Base-by-base conservation (phyloP, 2,329 filamentous ascomycete species). In the Colletotrichum australisinense region DNA sequence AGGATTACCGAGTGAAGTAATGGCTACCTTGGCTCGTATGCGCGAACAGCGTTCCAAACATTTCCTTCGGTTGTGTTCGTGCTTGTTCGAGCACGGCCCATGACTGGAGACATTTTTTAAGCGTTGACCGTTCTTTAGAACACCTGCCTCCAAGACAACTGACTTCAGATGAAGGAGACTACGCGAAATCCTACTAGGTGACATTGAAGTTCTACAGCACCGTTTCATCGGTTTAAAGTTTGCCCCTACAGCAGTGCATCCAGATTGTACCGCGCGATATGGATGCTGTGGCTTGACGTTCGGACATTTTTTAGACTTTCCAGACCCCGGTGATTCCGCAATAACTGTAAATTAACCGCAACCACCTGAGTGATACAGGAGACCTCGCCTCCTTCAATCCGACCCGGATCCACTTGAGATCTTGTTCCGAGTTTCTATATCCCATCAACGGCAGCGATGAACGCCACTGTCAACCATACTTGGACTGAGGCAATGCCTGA, bases 401-500 rank as follows among this genome's bases (percentile, higher is more conserved):
- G 19, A 7, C 19, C 7, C 6, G 19, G 42, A 5, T 46, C 4
- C 3, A 16, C 42, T 19, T 19, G 42, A 46, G 16, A 19, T 6
- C 42, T 9, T 9, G 1, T 46, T 4, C 19, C 42, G 19, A n/a
- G 14, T 8, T 19, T 8, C 7, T 42, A 14, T 14, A 4, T 9
- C 3, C 19, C 42, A 3, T 7, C 8, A 5, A 24, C 4, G 5
- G 22, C 3, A 28, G 30, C 53, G 4, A 58, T 58, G 53, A 30
- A 62, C 28, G 24, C 24, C 30, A 30, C 52, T 46, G 30, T 30
- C 42, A 69, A 69, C 30, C 53, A 72, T 1, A 64, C 59, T 16
- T 66, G 70, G 70, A 35, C 22, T 28, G 32, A 35, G 11, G 22
- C 28, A 32, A 65, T 73, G 30, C 14, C 67, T 16, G 70, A 70